A percentile compares a stretch with the other conserved stretches of the same genome.
Evolutionary conservation across 306 rosid genomes (phyloP).

Genomic region (Trifolium dubium): DNA sequence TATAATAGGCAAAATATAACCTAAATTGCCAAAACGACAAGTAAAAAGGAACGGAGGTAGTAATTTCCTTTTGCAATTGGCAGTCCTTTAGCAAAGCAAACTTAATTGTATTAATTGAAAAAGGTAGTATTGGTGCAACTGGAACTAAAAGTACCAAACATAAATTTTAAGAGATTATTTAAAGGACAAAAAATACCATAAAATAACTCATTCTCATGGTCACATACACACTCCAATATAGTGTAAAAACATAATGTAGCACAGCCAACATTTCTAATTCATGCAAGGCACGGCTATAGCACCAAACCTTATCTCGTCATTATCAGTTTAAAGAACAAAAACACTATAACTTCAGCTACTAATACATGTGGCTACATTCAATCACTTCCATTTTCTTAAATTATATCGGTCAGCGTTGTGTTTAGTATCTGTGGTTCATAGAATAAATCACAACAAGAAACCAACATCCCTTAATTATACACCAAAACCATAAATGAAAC

Average conservation of each 20-base stretch:
- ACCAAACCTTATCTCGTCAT: too few relatives aligned
- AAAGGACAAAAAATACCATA: neutral
- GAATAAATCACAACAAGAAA: neutral
- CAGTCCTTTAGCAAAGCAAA: conserved; percentile 1
- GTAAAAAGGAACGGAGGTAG: too few relatives aligned
- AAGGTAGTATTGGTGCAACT: neutral
- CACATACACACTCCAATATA: too few relatives aligned
- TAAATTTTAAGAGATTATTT: neutral
- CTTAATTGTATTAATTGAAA: neutral
- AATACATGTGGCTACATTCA: too few relatives aligned
- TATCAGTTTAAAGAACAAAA: too few relatives aligned
- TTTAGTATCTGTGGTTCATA: neutral
- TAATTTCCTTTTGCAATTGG: conserved; percentile 26
- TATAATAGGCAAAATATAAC: too few relatives aligned
- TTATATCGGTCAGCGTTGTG: neutral
- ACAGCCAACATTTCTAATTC: too few relatives aligned
- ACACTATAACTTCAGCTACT: too few relatives aligned
- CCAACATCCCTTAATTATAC: neutral
- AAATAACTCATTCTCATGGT: neutral
- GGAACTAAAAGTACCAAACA: neutral
- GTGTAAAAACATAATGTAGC: too few relatives aligned
- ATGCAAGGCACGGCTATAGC: too few relatives aligned
- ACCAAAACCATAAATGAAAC: neutral
- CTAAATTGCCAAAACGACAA: too few relatives aligned
- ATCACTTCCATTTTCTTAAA: neutral